These are phyloP conservation scores for Hypoxylon sp. DNA, from an alignment of 2,329 filamentous ascomycete genomes.

Conservation along the genomic window DNA sequence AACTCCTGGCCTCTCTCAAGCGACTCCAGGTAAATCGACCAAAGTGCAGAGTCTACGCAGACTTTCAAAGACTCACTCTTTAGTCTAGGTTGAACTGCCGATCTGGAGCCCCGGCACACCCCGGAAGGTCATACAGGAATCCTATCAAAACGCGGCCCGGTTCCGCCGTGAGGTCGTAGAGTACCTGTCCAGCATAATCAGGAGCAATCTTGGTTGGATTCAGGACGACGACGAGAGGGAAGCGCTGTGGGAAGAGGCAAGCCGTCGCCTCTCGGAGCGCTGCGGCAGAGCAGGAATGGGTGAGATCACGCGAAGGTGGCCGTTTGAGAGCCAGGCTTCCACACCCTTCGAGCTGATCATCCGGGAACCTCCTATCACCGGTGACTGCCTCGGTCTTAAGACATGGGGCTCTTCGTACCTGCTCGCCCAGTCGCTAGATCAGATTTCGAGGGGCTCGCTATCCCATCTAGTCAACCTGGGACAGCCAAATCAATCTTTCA, in stretches of 20 bases:
- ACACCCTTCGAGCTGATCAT: conserved; percentile 74
- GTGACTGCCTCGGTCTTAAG: conserved; percentile 90
- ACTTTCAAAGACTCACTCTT: conserved; percentile 15
- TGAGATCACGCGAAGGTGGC: conserved; percentile 67
- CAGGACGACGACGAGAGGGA: conserved; percentile 74
- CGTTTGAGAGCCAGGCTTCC: conserved; percentile 55
- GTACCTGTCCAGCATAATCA: conserved; percentile 77
- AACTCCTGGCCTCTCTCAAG: conserved; percentile 74
- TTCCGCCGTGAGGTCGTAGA: conserved; percentile 66
- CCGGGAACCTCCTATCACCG: conserved; percentile 87
- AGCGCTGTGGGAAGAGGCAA: conserved; percentile 80
- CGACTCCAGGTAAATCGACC: conserved; percentile 61
- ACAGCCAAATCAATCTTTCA: conserved; percentile 45
- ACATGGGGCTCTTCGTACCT: conserved; percentile 95
- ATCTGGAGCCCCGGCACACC: conserved; percentile 70
- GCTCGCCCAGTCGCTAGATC: conserved; percentile 77
- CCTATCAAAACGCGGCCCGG: conserved; percentile 57
- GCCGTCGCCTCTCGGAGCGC: conserved; percentile 82
- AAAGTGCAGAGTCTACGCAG: background rate
- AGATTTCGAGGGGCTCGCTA: conserved; percentile 58
- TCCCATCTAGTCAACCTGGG: conserved; percentile 58
- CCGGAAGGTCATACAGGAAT: conserved; percentile 56
- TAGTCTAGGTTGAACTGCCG: conserved; percentile 66
- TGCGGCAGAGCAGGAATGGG: conserved; percentile 80
- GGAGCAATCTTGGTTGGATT: conserved; percentile 76